Percentiles rank a stretch among this genome's conserved stretches.
These are phyloP conservation scores for Aspergillus brasiliensis DNA, from an alignment of 2,329 filamentous ascomycete species.

Conservation along the genomic window DNA sequence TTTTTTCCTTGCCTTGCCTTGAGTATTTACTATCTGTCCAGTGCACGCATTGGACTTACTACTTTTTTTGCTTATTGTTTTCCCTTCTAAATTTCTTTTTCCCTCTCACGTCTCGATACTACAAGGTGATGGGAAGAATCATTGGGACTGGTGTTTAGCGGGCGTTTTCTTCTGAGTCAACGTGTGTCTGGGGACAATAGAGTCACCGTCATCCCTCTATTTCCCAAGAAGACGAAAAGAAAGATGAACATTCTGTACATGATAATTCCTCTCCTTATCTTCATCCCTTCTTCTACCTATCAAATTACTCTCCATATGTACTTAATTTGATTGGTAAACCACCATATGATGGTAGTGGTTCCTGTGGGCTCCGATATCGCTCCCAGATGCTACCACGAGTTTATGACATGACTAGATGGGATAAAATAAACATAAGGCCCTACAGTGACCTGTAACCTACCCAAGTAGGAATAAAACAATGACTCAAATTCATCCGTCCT, in stretches of 20 bases:
- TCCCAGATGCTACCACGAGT: too few species aligned
- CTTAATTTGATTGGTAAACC: too few species aligned
- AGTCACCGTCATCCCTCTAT: background rate
- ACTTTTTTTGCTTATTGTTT: background rate
- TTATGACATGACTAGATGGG: too few species aligned
- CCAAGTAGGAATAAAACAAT: background rate
- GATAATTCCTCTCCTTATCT: too few species aligned
- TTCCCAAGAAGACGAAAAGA: background rate
- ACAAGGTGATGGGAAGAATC: background rate
- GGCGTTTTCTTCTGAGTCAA: constrained; percentile 1
- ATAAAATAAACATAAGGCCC: too few species aligned
- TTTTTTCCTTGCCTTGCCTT: too few species aligned
- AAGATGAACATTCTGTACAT: background rate
- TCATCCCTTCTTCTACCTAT: background rate
- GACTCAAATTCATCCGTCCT: background rate
- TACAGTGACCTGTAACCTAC: too few species aligned
- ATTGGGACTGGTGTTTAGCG: constrained; percentile 9
- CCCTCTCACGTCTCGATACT: background rate
- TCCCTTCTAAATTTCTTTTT: background rate
- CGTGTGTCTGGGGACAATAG: constrained; percentile 2
- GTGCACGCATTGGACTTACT: background rate
- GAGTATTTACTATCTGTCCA: too few species aligned
- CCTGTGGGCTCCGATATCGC: too few species aligned
- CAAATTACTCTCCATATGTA: too few species aligned
- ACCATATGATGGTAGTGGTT: too few species aligned